Base-by-base conservation (phyloP, 2,329 filamentous ascomycete genomes). In the Zarea fungicola region DNA sequence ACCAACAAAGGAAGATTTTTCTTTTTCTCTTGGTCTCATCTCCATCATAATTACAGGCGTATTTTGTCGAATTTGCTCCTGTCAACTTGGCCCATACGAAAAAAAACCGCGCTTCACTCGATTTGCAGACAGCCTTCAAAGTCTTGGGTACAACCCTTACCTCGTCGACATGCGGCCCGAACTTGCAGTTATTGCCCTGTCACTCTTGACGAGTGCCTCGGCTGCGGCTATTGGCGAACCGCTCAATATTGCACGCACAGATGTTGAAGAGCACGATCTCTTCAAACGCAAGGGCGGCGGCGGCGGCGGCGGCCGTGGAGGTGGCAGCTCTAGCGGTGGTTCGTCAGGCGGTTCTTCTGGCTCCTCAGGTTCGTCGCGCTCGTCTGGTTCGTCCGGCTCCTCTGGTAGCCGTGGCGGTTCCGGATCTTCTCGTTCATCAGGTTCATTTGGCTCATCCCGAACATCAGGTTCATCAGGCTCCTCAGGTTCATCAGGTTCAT, bases 271-370 rank as follows among this genome's bases (percentile, higher is more conserved):
- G 46, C 62, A 74, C 46, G 71, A 80, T 26, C 63, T 83, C 19
- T 81, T 72, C 68, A 83, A 81, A 69, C 73, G 81, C 54, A 78
- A 78, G 57, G 80, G 80, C 29, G 80, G 81, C 41, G 80, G 80
- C 6, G 77, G 77, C 8, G 66, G 75, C 10, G 76, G 77, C 42
- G 69, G 72, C 16, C 65, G 72, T 50, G 72, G 74, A 9, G 65
- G 66, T 14, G 57, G 65, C 25, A 25, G 43, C 19, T 29, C 23
- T 22, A 57, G 66, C 13, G 52, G 63, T n/a, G n/a, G n/a, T n/a
- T n/a, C n/a, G n/a, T n/a, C n/a, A n/a, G n/a, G 2, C 43, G 60
- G 23, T 50, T 62, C 10, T 31, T 36, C 34, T 3, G 34, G 34
- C 34, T 36, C 34, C 5, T 36, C 34, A 13, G 11, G 29, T 31